These are phyloP conservation scores for Colletotrichum sojae DNA, from an alignment of 2,329 filamentous ascomycete species.

Conservation along the genomic window DNA sequence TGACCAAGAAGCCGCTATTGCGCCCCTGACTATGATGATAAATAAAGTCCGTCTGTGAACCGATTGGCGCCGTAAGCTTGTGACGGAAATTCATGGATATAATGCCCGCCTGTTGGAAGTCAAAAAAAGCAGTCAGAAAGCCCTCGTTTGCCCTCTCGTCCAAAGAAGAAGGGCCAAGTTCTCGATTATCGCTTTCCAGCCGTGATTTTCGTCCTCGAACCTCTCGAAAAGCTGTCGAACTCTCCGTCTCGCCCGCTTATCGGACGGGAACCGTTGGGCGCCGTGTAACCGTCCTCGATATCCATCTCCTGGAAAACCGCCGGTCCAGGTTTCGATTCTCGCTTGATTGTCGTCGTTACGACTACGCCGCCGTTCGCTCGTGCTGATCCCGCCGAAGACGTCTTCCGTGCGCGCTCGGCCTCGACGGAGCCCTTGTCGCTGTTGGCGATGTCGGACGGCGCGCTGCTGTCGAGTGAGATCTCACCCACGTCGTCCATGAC, in stretches of 20 bases:
- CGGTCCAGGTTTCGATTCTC: conserved; percentile 48
- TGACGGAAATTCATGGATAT: conserved; percentile 1
- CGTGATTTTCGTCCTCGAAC: conserved; percentile 27
- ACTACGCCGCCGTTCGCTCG: conserved; percentile 46
- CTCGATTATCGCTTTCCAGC: conserved; percentile 21
- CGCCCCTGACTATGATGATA: conserved; percentile 19
- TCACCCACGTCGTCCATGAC: conserved; percentile 45
- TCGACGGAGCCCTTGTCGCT: conserved; percentile 29
- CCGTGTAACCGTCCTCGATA: conserved; percentile 27
- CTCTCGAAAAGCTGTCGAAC: not conserved
- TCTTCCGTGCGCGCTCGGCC: not conserved
- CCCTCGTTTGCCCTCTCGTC: not conserved
- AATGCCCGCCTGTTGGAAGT: conserved; percentile 9
- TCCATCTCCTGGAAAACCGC: conserved; percentile 20
- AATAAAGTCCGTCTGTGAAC: conserved; percentile 1
- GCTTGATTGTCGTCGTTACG: conserved; percentile 55
- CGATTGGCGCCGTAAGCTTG: not conserved
- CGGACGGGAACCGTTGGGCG: conserved; percentile 4
- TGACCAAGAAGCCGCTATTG: not conserved
- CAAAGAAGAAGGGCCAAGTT: too few species aligned
- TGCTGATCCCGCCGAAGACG: not conserved
- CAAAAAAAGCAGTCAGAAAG: conserved; percentile 13
- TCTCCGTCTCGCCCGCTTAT: not conserved
- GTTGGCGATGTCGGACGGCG: conserved; percentile 5
- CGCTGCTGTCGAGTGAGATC: conserved; percentile 41